Evolutionary conservation across 2,329 filamentous ascomycete species (phyloP).

Genomic region (Ceratocystis alfenasii): DNA sequence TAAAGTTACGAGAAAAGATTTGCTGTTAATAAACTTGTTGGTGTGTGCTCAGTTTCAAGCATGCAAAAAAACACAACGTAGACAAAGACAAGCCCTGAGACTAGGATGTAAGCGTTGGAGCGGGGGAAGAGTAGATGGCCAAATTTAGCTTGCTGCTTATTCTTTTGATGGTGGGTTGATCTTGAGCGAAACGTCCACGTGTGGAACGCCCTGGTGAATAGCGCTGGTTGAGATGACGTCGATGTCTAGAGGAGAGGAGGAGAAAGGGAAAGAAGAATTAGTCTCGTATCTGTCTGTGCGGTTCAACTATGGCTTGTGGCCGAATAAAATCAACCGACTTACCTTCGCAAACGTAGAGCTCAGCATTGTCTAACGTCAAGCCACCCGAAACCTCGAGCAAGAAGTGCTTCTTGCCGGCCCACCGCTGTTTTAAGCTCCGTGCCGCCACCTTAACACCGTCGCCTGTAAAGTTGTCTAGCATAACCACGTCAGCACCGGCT

Average conservation of each 20-base stretch:
- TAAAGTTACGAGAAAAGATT: neutral
- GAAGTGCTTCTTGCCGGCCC: slow-evolving; percentile 61
- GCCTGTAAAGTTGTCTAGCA: slow-evolving; percentile 90
- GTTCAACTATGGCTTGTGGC: neutral
- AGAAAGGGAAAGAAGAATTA: slow-evolving; percentile 19
- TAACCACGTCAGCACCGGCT: slow-evolving; percentile 87
- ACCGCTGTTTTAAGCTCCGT: slow-evolving; percentile 62
- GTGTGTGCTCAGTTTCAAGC: neutral
- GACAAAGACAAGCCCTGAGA: neutral
- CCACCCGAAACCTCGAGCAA: slow-evolving; percentile 89
- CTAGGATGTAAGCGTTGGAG: neutral
- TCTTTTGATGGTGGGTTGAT: slow-evolving; percentile 36
- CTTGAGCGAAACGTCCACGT: slow-evolving; percentile 94
- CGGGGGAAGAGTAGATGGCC: no score
- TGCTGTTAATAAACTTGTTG: slow-evolving; percentile 1
- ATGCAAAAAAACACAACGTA: neutral
- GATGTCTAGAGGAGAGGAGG: slow-evolving; percentile 47
- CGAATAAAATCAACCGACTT: slow-evolving; percentile 28
- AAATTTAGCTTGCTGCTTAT: neutral
- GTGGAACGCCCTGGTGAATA: slow-evolving; percentile 88
- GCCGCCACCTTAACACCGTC: slow-evolving; percentile 67
- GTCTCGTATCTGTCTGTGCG: no score
- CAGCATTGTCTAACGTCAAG: slow-evolving; percentile 72
- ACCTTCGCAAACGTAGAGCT: slow-evolving; percentile 65
- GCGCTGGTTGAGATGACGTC: slow-evolving; percentile 94